A percentile compares a stretch with the other conserved stretches of the same genome.
Conservation (phyloP, 1,284 basidiomycete species). For the Malassezia obtusa region DNA sequence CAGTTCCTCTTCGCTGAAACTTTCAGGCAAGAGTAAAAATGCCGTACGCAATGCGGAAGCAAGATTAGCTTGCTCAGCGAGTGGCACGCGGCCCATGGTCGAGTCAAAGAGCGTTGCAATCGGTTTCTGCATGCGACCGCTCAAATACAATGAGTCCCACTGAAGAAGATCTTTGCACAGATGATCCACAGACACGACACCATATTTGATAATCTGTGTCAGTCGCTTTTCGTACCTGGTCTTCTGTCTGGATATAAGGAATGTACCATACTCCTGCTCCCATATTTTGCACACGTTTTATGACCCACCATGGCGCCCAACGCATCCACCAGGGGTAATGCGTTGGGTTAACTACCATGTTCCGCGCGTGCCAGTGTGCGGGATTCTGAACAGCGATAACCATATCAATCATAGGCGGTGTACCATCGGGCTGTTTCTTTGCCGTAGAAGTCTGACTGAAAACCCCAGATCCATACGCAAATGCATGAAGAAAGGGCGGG, state of each 20-base stretch:
- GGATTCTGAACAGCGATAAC: slow-evolving; percentile 87
- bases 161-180: slow-evolving; percentile 79
- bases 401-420: slow-evolving; percentile 72
- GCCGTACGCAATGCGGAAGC: slow-evolving; percentile 77
- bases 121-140: slow-evolving; percentile 95
- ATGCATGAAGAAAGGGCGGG: slow-evolving; percentile 64
- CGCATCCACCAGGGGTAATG: slow-evolving; percentile 83
- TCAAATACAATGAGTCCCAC: slow-evolving; percentile 87
- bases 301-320: slow-evolving; percentile 65
- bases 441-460: slow-evolving; percentile 59
- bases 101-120: slow-evolving; percentile 26
- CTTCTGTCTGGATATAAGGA: slow-evolving; percentile 30
- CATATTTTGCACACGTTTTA: slow-evolving; percentile 65
- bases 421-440: neutral
- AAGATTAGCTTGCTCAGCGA: slow-evolving; percentile 86
- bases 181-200: slow-evolving; percentile 82
- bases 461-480: slow-evolving; percentile 88
- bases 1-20: slow-evolving; percentile 67
- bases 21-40: slow-evolving; percentile 55
- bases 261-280: slow-evolving; percentile 75
- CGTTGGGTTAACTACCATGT: slow-evolving; percentile 74
- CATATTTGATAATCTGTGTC: slow-evolving; percentile 82
- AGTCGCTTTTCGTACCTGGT: slow-evolving; percentile 13
- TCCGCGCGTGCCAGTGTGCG: slow-evolving; percentile 84
- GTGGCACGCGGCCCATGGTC: slow-evolving; percentile 71